phyloP scores from a whole-genome alignment of 1,284 basidiomycete genomes.

The Rhodotorula sp. region DNA sequence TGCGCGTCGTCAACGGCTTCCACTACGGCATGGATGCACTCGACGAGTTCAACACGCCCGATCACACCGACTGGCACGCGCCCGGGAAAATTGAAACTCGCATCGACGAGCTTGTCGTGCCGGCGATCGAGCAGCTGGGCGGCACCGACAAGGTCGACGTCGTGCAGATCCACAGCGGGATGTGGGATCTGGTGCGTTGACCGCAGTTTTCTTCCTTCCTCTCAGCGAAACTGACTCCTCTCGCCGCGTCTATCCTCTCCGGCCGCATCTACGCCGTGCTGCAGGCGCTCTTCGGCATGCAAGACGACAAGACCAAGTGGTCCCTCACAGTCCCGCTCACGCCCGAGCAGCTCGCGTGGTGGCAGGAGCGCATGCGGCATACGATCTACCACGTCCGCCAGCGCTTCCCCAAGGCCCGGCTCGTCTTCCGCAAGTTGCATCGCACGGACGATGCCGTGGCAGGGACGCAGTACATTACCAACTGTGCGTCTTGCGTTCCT shows the following conservation, averaged over 20 bases:
- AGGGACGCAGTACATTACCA: conserved; percentile 43
- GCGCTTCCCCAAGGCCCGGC: conserved; percentile 31
- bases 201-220: background rate
- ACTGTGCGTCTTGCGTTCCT: conserved; percentile 19
- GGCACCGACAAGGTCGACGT: conserved; percentile 38
- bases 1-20: conserved; percentile 40
- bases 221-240: background rate
- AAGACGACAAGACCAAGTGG: conserved; percentile 42
- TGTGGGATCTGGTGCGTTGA: conserved; percentile 40
- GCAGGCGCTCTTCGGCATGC: conserved; percentile 41
- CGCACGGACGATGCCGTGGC: conserved; percentile 36
- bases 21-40: conserved; percentile 43
- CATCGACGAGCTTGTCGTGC: conserved; percentile 37
- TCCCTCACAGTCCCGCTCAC: conserved; percentile 34
- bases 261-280: too few species aligned
- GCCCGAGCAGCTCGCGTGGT: conserved; percentile 42
- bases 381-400: conserved; percentile 36
- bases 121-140: conserved; percentile 36
- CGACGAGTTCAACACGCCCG: conserved; percentile 43
- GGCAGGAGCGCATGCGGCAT: conserved; percentile 40
- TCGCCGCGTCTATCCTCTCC: background rate
- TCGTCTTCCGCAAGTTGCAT: conserved; percentile 41
- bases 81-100: conserved; percentile 37
- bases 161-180: conserved; percentile 37
- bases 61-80: conserved; percentile 42